phyloP scores from a whole-genome alignment of 2,329 filamentous ascomycete species.

The Pseudogymnoascus sp. region DNA sequence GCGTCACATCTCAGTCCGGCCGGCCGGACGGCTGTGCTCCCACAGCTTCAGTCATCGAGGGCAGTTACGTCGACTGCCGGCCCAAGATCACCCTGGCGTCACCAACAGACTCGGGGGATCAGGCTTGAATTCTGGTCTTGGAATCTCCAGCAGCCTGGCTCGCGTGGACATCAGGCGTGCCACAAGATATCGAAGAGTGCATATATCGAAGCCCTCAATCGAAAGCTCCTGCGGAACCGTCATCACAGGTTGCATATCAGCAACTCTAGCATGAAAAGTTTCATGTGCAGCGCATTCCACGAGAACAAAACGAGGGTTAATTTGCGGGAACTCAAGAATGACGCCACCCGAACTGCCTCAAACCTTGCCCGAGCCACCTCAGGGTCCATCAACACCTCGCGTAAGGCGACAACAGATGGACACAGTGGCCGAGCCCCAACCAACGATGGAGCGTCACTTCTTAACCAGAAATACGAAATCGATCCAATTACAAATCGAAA shows the following conservation, averaged over 20 bases:
- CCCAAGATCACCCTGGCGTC: conserved; percentile 15
- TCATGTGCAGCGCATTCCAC: conserved; percentile 35
- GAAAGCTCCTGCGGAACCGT: conserved; percentile 40
- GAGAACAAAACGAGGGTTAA: conserved; percentile 20
- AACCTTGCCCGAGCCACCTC: not conserved
- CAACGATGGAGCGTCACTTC: conserved; percentile 21
- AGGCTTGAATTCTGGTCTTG: conserved; percentile 42
- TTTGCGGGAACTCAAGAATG: not conserved
- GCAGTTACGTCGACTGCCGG: conserved; percentile 11
- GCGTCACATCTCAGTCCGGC: conserved; percentile 18
- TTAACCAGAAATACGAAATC: conserved; percentile 34
- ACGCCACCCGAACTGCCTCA: not conserved
- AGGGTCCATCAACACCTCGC: conserved; percentile 2
- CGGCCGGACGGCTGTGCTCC: conserved; percentile 14
- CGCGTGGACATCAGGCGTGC: conserved; percentile 36
- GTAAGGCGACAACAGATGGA: not conserved
- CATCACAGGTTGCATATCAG: conserved; percentile 29
- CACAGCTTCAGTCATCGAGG: conserved; percentile 7
- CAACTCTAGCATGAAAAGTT: conserved; percentile 31
- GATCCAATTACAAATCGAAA: conserved; percentile 54
- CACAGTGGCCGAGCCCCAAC: conserved; percentile 15
- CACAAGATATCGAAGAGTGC: conserved; percentile 37
- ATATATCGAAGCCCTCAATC: conserved; percentile 37
- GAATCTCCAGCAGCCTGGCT: conserved; percentile 34
- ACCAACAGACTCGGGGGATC: conserved; percentile 38